Base-by-base conservation (phyloP, 2,329 filamentous ascomycete genomes). In the Colletotrichum sp. region DNA sequence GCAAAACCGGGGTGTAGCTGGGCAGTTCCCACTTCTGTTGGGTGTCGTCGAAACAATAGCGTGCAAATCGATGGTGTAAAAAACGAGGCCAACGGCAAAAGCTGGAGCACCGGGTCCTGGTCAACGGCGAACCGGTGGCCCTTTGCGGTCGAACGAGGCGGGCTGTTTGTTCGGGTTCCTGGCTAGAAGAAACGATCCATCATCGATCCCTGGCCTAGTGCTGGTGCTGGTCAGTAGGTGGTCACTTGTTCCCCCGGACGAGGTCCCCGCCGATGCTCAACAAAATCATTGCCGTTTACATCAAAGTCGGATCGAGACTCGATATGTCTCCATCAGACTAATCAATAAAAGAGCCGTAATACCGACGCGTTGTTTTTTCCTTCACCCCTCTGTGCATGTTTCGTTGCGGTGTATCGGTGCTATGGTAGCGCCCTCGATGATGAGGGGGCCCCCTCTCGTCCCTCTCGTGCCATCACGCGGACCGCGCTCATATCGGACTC, bases 21-120 rank as follows among this genome's bases (percentile, higher is more conserved):
- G 71, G 34, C 28, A 25, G 71, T 65, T 69, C 27, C 74, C 70
- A 76, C 74, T 76, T 76, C 64, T 74, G 48, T 69, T 74, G 74
- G 65, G 70, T 72, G 52, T 30, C 22, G 32, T 65, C 44, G 59
- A 74, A 74, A 73, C 73, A 74, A 66, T 69, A 69, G 65, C 36
- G 74, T 66, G 57, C 28, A 27, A 48, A 64, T 11, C 9, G 55
- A 30, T 39, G 34, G 22, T 5, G 15, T 16, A n/a, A 69, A 67
- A 73, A 59, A n/a, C 39, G 59, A 60, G 30, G 57, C 22, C 25
- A 27, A 55, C 44, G 44, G 44, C 44, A 52, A 52, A 39, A 60
- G 32, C 57, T 75, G 70, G 64, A 32, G 28, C 55, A 34, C 44
- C 36, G 64, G 55, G n/a, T 61, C 57, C 57, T 68, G 28, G 69